These are phyloP conservation scores for Tuctoria greenei DNA, from an alignment of 176 grass and related monocot species.

Conservation along the genomic window DNA sequence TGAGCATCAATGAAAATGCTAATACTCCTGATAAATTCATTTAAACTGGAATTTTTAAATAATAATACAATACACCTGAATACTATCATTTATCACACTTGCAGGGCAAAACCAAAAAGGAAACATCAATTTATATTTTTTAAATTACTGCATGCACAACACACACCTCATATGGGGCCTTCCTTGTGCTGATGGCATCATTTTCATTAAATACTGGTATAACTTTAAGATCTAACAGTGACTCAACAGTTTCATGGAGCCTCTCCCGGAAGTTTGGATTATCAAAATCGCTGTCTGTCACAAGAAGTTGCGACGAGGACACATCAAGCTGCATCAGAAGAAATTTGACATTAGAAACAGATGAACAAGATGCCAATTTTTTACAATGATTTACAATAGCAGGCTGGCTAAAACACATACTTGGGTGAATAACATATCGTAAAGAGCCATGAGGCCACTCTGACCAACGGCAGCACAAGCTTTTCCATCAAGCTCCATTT, in stretches of 20 bases:
- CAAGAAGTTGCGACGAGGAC: slow-evolving; percentile 88
- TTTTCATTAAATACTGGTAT: slow-evolving; percentile 97
- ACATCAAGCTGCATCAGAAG: slow-evolving; percentile 77
- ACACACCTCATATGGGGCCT: slow-evolving; percentile 92
- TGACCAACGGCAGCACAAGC: slow-evolving; percentile 94
- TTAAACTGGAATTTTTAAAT: background rate
- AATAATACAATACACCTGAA: too few species aligned
- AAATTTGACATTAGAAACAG: slow-evolving; percentile 31
- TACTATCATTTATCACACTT: background rate
- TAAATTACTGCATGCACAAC: slow-evolving; percentile 7
- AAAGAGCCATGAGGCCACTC: slow-evolving; percentile 96
- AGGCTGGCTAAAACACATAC: slow-evolving; percentile 45
- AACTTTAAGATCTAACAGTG: slow-evolving; percentile 72
- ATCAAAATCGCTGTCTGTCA: slow-evolving; percentile 89
- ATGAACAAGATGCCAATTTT: background rate
- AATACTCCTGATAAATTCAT: background rate
- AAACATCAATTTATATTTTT: background rate
- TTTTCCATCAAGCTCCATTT: slow-evolving; percentile 86
- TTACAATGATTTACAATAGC: background rate
- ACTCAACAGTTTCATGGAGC: slow-evolving; percentile 68
- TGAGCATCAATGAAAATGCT: slow-evolving; percentile 2
- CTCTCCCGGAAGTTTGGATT: slow-evolving; percentile 71
- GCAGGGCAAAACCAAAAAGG: background rate
- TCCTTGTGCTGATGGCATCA: slow-evolving; percentile 94
- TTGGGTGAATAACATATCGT: slow-evolving; percentile 85